Percentiles rank a stretch among this genome's conserved stretches.
These are phyloP conservation scores for Thraustochytrium striatum DNA, from an alignment of 352 stramenopile species.

Conservation along the genomic window DNA sequence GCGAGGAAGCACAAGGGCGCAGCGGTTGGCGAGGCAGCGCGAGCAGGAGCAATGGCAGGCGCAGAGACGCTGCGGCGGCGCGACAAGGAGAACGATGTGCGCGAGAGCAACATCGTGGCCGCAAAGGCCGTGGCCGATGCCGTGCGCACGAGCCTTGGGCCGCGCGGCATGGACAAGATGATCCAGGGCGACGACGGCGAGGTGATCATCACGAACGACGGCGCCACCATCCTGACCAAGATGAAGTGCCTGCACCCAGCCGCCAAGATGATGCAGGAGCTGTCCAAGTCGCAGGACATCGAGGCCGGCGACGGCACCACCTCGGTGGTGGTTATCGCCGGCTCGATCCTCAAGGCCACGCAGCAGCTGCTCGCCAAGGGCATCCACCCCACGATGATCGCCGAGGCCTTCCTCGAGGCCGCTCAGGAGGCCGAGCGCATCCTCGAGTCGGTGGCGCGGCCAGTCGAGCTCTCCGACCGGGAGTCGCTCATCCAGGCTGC, in stretches of 20 bases:
- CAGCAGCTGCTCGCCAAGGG: slow-evolving; percentile 72
- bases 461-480: slow-evolving; percentile 87
- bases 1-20: too few species aligned
- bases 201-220: slow-evolving; percentile 99
- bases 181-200: slow-evolving; percentile 86
- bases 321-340: slow-evolving; percentile 96
- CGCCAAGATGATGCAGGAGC: slow-evolving; percentile 98
- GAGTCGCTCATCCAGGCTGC: slow-evolving; percentile 94
- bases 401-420: slow-evolving; percentile 87
- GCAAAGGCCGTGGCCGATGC: slow-evolving; percentile 89
- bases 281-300: slow-evolving; percentile 98
- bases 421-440: slow-evolving; percentile 78
- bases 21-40: too few species aligned
- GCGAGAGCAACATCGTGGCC: slow-evolving; percentile 46
- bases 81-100: slow-evolving; percentile 49
- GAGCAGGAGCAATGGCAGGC: too few species aligned
- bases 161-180: slow-evolving; percentile 98
- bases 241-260: slow-evolving; percentile 97
- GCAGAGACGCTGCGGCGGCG: neutral
- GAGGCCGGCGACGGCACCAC: slow-evolving; percentile 96
- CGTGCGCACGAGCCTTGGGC: slow-evolving; percentile 94
- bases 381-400: slow-evolving; percentile 97
- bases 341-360: slow-evolving; percentile 82
- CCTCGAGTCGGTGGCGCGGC: slow-evolving; percentile 76
- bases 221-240: slow-evolving; percentile 96